Evolutionary conservation across 116 monocot species (phyloP), one percentile per base, ranked within the genome.

Genomic region (Iris pallida): DNA sequence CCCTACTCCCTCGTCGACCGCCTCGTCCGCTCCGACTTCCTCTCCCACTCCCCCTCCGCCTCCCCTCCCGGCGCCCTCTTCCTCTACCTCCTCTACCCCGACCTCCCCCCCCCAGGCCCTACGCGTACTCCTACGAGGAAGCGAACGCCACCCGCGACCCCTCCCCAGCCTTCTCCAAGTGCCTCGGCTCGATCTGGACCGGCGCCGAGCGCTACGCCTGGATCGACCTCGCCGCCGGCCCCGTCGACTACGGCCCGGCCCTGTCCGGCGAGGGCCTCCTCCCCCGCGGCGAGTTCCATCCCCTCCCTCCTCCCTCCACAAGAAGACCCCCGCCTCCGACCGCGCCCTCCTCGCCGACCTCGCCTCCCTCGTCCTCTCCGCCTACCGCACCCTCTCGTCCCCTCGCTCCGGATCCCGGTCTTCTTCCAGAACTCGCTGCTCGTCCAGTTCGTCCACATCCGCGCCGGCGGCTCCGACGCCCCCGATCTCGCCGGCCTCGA

Each of bases 271-370:
- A 95, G 0, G 95, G 95, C 1, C 68, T 88, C 57, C 83, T 95
- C 46, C 95, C 95, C 0, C 83, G 82, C n/a, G 86, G 95, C 42
- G 95, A 95, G 55, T 95, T 91, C 65, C 95, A 95, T 73, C 88
- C 91, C 1, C 70, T 95, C 4, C 76, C n/a, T n/a, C 95, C 0
- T 19, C 91, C 0, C 71, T 91, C 30, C 88, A 88, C 47, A 80
- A 80, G 8, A 66, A 76, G 8, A 66, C 77, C 2, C 82, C 80
- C 0, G 86, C 71, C 16, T 76, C 86, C 6, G 91, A 95, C 51
- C 80, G 65, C 61, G 56, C 74, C 0, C 42, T 91, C 41, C 72
- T 91, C 45, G 75, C 89, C 4, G 91, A 95, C 41, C 71, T 95
- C 8, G 74, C 86, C 7, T 88, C 95, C 0, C 57, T 95, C 15